Conservation (phyloP, 106 monocot genomes). For the Iris macrosiphon region DNA sequence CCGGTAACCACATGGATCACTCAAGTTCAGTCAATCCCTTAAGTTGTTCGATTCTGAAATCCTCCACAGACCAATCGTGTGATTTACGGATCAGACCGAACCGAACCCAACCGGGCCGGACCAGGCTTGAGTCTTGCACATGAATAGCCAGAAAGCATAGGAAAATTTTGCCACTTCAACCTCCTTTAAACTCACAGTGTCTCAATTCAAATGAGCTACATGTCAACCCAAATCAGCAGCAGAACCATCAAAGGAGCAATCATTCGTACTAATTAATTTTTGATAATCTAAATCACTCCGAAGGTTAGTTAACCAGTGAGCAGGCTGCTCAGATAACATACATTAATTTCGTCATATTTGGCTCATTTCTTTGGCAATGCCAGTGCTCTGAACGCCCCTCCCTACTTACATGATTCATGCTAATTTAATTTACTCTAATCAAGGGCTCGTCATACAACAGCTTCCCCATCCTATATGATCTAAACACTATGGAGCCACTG, state of each 20-base stretch:
- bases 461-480: not conserved
- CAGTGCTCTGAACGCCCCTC: slow-evolving; percentile 32
- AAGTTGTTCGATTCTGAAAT: too few species aligned
- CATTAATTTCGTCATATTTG: slow-evolving; percentile 73
- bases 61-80: too few species aligned
- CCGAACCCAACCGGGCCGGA: too few species aligned
- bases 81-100: too few species aligned
- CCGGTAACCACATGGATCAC: too few species aligned
- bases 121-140: too few species aligned
- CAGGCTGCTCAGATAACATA: slow-evolving; percentile 67
- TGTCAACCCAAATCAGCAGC: not conserved
- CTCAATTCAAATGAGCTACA: slow-evolving; percentile 2
- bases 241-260: slow-evolving; percentile 6
- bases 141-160: too few species aligned
- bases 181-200: not conserved
- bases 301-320: slow-evolving; percentile 57
- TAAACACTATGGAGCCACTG: not conserved
- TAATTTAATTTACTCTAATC: slow-evolving; percentile 23
- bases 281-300: slow-evolving; percentile 22
- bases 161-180: slow-evolving; percentile 9
- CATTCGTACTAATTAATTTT: slow-evolving; percentile 8
- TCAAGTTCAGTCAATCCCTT: too few species aligned
- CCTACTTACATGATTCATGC: slow-evolving; percentile 10
- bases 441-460: slow-evolving; percentile 1
- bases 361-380: slow-evolving; percentile 60